Evolutionary conservation across 1,284 basidiomycete species (phyloP).

Genomic region (Ustilago cynodontis): DNA sequence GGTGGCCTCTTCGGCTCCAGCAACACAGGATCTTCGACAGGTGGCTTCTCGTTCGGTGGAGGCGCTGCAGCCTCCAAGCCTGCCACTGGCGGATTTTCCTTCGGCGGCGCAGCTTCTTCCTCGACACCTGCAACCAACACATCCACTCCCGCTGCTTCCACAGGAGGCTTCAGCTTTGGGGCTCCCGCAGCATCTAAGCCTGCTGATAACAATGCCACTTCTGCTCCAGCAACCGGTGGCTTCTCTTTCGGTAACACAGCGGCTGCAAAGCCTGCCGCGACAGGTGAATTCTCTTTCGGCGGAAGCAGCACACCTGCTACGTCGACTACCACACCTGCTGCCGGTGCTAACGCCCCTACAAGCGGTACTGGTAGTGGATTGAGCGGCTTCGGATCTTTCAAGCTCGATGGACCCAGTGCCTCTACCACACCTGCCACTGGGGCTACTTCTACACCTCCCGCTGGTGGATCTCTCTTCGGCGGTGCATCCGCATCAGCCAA

Average conservation of each 20-base stretch:
- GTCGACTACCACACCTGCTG: conserved; percentile 25
- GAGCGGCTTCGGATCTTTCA: conserved; percentile 42
- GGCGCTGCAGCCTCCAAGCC: conserved; percentile 20
- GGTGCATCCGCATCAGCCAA: conserved; percentile 42
- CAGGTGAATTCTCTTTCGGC: conserved; percentile 48
- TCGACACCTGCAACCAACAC: conserved; percentile 16
- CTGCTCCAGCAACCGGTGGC: conserved; percentile 40
- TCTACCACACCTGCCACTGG: conserved; percentile 13
- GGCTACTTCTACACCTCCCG: conserved; percentile 16
- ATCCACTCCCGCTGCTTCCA: conserved; percentile 11
- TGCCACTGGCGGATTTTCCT: conserved; percentile 50
- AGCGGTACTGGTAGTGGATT: conserved; percentile 16
- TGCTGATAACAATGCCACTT: conserved; percentile 23
- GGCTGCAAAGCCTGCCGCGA: conserved; percentile 60
- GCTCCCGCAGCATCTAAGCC: conserved; percentile 21
- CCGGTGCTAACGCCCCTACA: conserved; percentile 11
- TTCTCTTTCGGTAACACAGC: conserved; percentile 54
- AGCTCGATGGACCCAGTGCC: conserved; percentile 29
- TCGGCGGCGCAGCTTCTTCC: conserved; percentile 44
- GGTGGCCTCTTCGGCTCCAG: conserved; percentile 37
- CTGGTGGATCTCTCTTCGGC: conserved; percentile 33
- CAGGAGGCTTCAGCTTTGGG: conserved; percentile 46
- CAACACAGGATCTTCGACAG: conserved; percentile 15
- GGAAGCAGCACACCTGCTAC: conserved; percentile 29
- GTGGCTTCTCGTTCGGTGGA: conserved; percentile 51